phyloP scores from a whole-genome alignment of 2,329 filamentous ascomycete species.

The Alternaria ventricosa region DNA sequence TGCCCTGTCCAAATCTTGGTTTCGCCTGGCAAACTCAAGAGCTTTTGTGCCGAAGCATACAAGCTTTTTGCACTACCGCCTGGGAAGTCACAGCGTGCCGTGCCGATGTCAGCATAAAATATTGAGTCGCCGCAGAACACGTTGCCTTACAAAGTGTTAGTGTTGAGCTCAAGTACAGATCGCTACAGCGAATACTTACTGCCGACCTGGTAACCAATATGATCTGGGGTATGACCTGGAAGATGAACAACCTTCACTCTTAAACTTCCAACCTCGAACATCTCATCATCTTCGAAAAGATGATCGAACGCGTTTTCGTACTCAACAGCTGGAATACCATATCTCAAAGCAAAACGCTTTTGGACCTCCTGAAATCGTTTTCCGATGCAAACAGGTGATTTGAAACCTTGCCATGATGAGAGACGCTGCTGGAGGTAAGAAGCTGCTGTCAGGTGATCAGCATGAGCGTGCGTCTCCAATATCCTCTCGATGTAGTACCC shows the following conservation, averaged over 20 bases:
- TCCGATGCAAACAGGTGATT: constrained; percentile 62
- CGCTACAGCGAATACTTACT: constrained; percentile 7
- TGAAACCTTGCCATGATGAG: constrained; percentile 43
- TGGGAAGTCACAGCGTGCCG: constrained; percentile 46
- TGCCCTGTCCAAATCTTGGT: constrained; percentile 46
- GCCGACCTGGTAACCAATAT: constrained; percentile 65
- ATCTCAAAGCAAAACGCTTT: constrained; percentile 56
- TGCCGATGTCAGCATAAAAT: constrained; percentile 44
- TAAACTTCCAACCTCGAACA: constrained; percentile 59
- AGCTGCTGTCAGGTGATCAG: constrained; percentile 66
- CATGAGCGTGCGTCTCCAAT: constrained; percentile 68
- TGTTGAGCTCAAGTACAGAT: background rate
- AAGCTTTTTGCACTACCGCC: constrained; percentile 39
- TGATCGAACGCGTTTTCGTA: constrained; percentile 59
- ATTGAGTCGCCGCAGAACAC: constrained; percentile 47
- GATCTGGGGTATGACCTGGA: constrained; percentile 67
- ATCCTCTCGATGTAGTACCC: constrained; percentile 60
- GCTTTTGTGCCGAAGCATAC: constrained; percentile 34
- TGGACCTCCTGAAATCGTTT: constrained; percentile 62
- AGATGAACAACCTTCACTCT: constrained; percentile 59
- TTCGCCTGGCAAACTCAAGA: constrained; percentile 37
- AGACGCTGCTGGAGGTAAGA: constrained; percentile 60
- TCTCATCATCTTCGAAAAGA: constrained; percentile 62
- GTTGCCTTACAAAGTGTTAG: constrained; percentile 28
- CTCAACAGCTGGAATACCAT: constrained; percentile 55